A percentile compares a stretch with the other conserved stretches of the same genome.
Conservation (phyloP, 2,329 filamentous ascomycete genomes). For the Aphanoascus verrucosus region DNA sequence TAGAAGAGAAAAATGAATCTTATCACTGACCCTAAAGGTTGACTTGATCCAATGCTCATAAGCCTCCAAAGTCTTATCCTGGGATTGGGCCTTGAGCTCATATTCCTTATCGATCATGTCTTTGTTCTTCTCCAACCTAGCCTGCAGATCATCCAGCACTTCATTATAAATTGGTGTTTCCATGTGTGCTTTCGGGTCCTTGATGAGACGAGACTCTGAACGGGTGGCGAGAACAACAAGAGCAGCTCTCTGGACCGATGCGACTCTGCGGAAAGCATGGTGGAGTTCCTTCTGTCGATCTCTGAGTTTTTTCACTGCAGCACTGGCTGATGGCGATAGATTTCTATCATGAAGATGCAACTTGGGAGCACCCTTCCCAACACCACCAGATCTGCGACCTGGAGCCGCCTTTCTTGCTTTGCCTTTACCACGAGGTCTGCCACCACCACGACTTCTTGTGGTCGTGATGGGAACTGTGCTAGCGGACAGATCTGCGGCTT, state of each 20-base stretch:
- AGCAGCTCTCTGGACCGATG: conserved; percentile 32
- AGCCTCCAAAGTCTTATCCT: conserved; percentile 23
- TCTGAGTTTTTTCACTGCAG: conserved; percentile 30
- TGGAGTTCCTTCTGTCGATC: conserved; percentile 35
- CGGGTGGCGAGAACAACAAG: conserved; percentile 32
- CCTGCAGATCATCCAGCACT: conserved; percentile 26
- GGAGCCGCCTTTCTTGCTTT: conserved; percentile 21
- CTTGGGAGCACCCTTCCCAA: conserved; percentile 12
- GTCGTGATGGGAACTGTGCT: conserved; percentile 12
- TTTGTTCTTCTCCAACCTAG: conserved; percentile 21
- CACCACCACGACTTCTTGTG: conserved; percentile 22
- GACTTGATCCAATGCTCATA: conserved; percentile 27
- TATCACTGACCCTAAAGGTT: conserved; percentile 23
- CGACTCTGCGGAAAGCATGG: conserved; percentile 33
- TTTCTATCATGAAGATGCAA: conserved; percentile 23
- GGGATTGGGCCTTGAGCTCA: conserved; percentile 24
- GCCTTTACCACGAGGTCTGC: conserved; percentile 22
- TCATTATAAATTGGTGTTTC: conserved; percentile 31
- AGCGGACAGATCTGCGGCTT: conserved; percentile 14
- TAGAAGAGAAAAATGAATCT: background rate
- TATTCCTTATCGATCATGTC: conserved; percentile 26
- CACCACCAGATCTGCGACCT: conserved; percentile 24
- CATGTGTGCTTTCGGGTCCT: conserved; percentile 34
- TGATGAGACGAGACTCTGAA: conserved; percentile 30
- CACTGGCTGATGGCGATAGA: conserved; percentile 27